phyloP scores from a whole-genome alignment of 2,329 filamentous ascomycete species.

The Fusarium compactum region DNA sequence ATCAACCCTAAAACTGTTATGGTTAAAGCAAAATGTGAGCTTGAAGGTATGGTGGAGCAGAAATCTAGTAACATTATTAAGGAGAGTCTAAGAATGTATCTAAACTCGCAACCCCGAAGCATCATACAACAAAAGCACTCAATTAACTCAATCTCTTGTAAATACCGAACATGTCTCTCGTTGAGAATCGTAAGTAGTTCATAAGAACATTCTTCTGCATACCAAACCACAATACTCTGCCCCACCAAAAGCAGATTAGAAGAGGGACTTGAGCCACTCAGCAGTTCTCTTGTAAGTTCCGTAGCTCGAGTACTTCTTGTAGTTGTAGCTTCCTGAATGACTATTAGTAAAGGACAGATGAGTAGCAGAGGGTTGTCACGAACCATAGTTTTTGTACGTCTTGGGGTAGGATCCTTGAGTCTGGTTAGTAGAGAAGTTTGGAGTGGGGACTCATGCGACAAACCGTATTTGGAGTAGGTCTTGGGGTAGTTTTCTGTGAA shows the following conservation, averaged over 20 bases:
- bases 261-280: conserved; percentile 29
- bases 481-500: neutral
- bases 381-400: conserved; percentile 10
- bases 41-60: neutral
- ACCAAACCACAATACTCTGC: neutral
- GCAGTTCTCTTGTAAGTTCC: conserved; percentile 34
- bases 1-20: neutral
- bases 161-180: conserved; percentile 27
- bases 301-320: conserved; percentile 31
- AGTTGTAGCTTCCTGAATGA: conserved; percentile 8
- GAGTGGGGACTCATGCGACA: neutral
- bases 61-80: conserved; percentile 23
- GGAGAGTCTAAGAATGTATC: conserved; percentile 30
- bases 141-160: conserved; percentile 1
- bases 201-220: conserved; percentile 30
- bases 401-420: neutral
- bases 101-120: neutral
- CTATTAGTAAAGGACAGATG: neutral
- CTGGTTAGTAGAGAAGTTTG: neutral
- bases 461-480: neutral
- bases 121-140: neutral
- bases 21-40: too few relatives aligned
- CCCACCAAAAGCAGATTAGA: conserved; percentile 4
- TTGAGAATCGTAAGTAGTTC: conserved; percentile 37
- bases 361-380: neutral